phyloP scores from a whole-genome alignment of 352 stramenopile species.

The Globisporangium solare region DNA sequence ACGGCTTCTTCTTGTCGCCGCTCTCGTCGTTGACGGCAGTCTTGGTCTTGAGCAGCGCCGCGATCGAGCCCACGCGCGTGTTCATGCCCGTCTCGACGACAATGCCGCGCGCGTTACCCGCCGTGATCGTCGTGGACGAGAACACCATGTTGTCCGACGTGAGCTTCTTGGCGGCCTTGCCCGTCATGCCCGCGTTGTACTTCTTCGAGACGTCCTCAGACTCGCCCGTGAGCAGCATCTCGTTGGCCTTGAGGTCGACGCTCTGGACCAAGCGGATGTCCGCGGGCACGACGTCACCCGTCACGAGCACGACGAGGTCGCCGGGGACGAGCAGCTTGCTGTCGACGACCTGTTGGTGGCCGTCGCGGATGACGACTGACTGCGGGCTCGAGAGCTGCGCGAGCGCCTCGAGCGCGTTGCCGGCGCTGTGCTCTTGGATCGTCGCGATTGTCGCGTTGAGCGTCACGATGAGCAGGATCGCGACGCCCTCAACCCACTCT shows the following conservation, averaged over 20 bases:
- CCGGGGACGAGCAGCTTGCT: constrained; percentile 71
- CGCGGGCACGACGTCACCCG: constrained; percentile 90
- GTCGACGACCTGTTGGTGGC: constrained; percentile 55
- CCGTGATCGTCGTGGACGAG: constrained; percentile 82
- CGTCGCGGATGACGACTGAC: constrained; percentile 59
- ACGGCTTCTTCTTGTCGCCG: constrained; percentile 19
- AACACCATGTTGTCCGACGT: constrained; percentile 92
- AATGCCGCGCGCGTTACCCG: constrained; percentile 62
- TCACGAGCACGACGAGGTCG: constrained; percentile 86
- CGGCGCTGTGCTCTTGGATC: constrained; percentile 55
- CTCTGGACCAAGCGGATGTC: constrained; percentile 90
- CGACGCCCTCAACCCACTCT: constrained; percentile 66
- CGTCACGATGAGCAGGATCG: constrained; percentile 59
- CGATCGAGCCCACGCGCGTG: constrained; percentile 69
- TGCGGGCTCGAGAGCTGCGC: constrained; percentile 60
- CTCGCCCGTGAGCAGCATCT: constrained; percentile 94
- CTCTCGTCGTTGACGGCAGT: constrained; percentile 8
- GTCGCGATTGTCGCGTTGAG: constrained; percentile 63
- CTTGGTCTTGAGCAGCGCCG: constrained; percentile 49
- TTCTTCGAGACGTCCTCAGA: constrained; percentile 78
- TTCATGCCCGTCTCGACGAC: constrained; percentile 75
- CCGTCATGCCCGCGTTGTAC: constrained; percentile 32
- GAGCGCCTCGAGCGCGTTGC: constrained; percentile 57
- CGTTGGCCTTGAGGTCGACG: constrained; percentile 86
- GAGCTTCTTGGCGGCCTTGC: constrained; percentile 33